Conservation (phyloP, 208 protist species). For the Herpetomonas tarakana region DNA sequence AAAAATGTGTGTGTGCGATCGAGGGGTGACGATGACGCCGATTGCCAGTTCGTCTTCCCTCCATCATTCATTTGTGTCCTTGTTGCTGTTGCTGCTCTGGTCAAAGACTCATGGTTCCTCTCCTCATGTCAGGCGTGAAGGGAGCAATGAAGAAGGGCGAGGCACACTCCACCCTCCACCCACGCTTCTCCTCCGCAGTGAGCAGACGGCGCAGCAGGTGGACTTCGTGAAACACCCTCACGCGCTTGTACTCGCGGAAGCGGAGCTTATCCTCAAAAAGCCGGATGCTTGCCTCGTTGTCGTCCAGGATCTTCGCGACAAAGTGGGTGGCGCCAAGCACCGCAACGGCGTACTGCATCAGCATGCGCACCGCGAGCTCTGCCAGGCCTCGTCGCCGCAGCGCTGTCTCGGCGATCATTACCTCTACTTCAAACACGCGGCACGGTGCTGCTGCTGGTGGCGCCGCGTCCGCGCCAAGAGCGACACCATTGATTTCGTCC, state of each 20-base stretch:
- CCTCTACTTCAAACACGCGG: conserved; percentile 82
- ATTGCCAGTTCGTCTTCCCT: too few relatives aligned
- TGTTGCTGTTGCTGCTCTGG: too few relatives aligned
- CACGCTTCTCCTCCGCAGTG: conserved; percentile 22
- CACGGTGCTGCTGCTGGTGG: background rate
- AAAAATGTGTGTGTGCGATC: too few relatives aligned
- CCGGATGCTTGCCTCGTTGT: conserved; percentile 62
- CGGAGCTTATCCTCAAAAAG: conserved; percentile 72
- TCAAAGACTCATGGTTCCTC: too few relatives aligned
- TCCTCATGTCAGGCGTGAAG: background rate
- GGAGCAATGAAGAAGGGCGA: background rate
- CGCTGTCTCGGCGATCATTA: conserved; percentile 82
- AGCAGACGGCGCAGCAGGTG: conserved; percentile 43
- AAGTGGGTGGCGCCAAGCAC: conserved; percentile 64
- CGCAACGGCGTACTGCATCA: conserved; percentile 86
- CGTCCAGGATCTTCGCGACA: conserved; percentile 86
- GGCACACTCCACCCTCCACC: conserved; percentile 26
- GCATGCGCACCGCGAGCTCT: conserved; percentile 59
- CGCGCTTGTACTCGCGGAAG: conserved; percentile 64
- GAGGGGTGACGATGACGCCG: too few relatives aligned
- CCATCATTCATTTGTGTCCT: too few relatives aligned
- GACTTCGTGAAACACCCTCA: conserved; percentile 84
- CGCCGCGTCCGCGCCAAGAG: background rate
- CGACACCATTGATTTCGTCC: conserved; percentile 20
- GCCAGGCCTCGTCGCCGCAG: conserved; percentile 75